A percentile compares a stretch with the other conserved stretches of the same genome.
These are phyloP conservation scores for Fusarium temperatum DNA, from an alignment of 2,329 filamentous ascomycete genomes.

Conservation along the genomic window DNA sequence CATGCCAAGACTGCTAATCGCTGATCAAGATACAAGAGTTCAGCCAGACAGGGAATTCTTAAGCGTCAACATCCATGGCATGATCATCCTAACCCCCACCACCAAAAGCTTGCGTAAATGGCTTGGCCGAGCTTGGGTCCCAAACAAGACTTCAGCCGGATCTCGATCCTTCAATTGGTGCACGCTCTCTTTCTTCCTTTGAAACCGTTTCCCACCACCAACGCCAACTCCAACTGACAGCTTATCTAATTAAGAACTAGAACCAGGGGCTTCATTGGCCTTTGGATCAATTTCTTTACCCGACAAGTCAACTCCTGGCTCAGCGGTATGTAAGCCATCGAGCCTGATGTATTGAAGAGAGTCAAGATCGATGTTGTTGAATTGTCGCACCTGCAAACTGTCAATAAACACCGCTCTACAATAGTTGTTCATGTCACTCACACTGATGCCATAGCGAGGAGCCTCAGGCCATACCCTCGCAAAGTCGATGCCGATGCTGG, in stretches of 20 bases:
- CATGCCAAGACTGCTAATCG: constrained; percentile 20
- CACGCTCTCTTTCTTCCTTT: background rate
- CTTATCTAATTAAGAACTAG: constrained; percentile 2
- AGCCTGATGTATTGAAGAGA: constrained; percentile 47
- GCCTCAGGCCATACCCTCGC: constrained; percentile 33
- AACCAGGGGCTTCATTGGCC: constrained; percentile 4
- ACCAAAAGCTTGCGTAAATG: constrained; percentile 38
- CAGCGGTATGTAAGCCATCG: constrained; percentile 49
- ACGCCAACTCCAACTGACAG: background rate
- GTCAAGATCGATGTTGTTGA: constrained; percentile 54
- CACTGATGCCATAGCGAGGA: constrained; percentile 54
- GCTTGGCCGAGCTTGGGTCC: constrained; percentile 21
- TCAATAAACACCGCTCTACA: background rate
- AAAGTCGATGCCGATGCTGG: constrained; percentile 59
- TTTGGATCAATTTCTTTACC: constrained; percentile 37
- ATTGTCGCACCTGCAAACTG: constrained; percentile 49
- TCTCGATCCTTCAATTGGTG: constrained; percentile 27
- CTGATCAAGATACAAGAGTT: constrained; percentile 7
- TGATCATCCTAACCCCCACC: constrained; percentile 15
- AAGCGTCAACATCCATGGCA: constrained; percentile 3
- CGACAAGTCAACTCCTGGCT: constrained; percentile 50
- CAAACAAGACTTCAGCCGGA: constrained; percentile 14
- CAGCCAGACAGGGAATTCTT: constrained; percentile 20
- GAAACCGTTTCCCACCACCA: background rate
- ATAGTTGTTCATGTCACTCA: constrained; percentile 36